Percentiles rank a stretch among this genome's conserved stretches.
phyloP scores from a whole-genome alignment of 176 grass and related monocot species.

The Rhipidocladum racemiflorum region DNA sequence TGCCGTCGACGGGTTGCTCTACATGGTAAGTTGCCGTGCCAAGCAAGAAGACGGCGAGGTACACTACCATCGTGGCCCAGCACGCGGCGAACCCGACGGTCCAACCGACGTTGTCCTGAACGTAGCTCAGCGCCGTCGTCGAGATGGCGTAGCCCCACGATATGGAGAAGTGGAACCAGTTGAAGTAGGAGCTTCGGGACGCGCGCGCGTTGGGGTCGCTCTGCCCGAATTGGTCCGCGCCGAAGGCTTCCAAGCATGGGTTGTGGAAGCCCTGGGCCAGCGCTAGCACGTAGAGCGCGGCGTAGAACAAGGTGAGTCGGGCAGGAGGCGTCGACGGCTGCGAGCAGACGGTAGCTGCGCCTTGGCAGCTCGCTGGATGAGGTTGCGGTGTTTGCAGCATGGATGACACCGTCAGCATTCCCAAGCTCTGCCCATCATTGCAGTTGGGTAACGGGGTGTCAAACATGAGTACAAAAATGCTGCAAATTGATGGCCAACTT shows the following conservation, averaged over 20 bases:
- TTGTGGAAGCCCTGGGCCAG: constrained; percentile 61
- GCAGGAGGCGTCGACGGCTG: not conserved
- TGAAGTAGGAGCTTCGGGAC: constrained; percentile 66
- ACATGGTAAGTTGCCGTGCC: no score
- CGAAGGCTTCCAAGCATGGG: constrained; percentile 56
- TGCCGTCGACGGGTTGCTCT: no score
- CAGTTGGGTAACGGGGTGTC: no score
- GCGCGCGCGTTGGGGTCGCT: not conserved
- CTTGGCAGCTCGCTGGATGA: not conserved
- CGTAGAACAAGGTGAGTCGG: constrained; percentile 33
- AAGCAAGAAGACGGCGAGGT: no score
- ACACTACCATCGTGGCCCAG: no score
- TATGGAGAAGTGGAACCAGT: constrained; percentile 46
- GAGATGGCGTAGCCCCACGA: no score
- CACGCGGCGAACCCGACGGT: no score
- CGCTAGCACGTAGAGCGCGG: constrained; percentile 60
- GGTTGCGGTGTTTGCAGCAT: not conserved
- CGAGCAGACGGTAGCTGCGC: not conserved
- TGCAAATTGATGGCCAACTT: no score
- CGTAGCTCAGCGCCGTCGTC: no score
- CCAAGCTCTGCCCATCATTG: not conserved
- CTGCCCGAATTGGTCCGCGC: constrained; percentile 59
- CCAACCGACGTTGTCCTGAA: no score
- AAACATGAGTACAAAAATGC: no score
- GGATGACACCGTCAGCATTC: not conserved